These are phyloP conservation scores for Camelina hispida DNA, from an alignment of 345 rosid species.

Conservation along the genomic window DNA sequence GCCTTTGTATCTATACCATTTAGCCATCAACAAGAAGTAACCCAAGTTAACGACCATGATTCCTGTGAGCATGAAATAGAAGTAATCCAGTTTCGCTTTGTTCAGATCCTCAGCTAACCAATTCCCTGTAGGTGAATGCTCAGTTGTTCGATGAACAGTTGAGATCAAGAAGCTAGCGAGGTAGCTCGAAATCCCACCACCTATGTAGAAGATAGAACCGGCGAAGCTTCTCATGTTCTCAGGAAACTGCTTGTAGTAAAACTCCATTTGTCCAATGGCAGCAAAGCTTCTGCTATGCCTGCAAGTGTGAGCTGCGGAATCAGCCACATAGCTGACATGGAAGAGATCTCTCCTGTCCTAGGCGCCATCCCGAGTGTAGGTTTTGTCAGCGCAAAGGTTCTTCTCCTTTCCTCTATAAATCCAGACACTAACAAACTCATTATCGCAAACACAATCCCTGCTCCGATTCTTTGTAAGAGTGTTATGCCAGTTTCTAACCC, in stretches of 20 bases:
- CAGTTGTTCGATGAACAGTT: slow-evolving; percentile 39
- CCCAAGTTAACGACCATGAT: slow-evolving; percentile 42
- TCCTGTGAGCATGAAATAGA: slow-evolving; percentile 50
- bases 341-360: slow-evolving; percentile 54
- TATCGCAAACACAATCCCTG: slow-evolving; percentile 49
- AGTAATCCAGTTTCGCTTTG: slow-evolving; percentile 53
- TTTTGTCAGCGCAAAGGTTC: slow-evolving; percentile 51
- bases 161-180: slow-evolving; percentile 50
- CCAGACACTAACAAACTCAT: slow-evolving; percentile 55
- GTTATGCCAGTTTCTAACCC: slow-evolving; percentile 55
- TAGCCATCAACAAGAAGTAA: slow-evolving; percentile 47
- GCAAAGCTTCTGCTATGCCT: slow-evolving; percentile 57
- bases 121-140: slow-evolving; percentile 39
- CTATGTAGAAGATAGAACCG: slow-evolving; percentile 40
- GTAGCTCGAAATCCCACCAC: slow-evolving; percentile 48
- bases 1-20: slow-evolving; percentile 49
- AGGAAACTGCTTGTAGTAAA: slow-evolving; percentile 63
- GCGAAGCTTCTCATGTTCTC: slow-evolving; percentile 60
- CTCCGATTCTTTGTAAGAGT: slow-evolving; percentile 53
- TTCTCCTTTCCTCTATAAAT: slow-evolving; percentile 52
- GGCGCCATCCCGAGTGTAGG: slow-evolving; percentile 56
- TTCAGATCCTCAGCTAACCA: slow-evolving; percentile 53
- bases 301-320: slow-evolving; percentile 57
- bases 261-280: slow-evolving; percentile 51
- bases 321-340: slow-evolving; percentile 60